phyloP scores from a whole-genome alignment of 1,284 basidiomycete species.

The Coniferiporia sulphurascens region DNA sequence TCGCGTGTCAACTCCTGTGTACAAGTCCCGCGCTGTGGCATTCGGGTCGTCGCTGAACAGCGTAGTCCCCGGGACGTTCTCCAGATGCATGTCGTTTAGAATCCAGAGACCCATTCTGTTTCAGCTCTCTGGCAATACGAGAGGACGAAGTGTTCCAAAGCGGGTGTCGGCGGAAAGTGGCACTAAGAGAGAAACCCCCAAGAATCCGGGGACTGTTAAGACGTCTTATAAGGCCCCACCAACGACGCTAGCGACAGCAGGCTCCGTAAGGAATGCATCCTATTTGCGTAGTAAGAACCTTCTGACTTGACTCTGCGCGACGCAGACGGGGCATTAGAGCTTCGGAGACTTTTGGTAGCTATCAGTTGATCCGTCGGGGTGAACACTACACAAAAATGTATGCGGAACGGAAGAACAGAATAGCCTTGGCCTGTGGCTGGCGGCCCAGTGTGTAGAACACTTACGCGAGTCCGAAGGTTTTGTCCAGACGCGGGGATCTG shows the following conservation, averaged over 20 bases:
- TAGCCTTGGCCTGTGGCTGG: background rate
- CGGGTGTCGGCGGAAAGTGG: too few species aligned
- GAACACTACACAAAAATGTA: background rate
- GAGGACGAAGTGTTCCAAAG: background rate
- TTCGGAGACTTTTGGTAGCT: background rate
- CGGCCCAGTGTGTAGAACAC: too few species aligned
- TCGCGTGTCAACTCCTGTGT: conserved; percentile 18
- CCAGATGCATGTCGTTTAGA: conserved; percentile 20
- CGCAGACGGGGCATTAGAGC: background rate
- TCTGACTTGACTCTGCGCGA: background rate
- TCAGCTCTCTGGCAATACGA: background rate
- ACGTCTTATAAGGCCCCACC: too few species aligned
- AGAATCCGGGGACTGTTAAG: too few species aligned
- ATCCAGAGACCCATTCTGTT: conserved; percentile 22
- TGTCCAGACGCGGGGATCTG: too few species aligned
- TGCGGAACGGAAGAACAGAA: background rate
- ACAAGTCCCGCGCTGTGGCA: conserved; percentile 16
- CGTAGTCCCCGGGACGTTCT: conserved; percentile 24
- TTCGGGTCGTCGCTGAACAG: conserved; percentile 23
- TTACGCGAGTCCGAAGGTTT: too few species aligned
- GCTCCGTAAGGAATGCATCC: too few species aligned
- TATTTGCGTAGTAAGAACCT: too few species aligned
- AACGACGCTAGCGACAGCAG: too few species aligned
- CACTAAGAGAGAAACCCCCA: too few species aligned
- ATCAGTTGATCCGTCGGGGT: background rate